These are phyloP conservation scores for Terfezia boudieri DNA, from an alignment of 495 filamentous ascomycete genomes.

Conservation along the genomic window DNA sequence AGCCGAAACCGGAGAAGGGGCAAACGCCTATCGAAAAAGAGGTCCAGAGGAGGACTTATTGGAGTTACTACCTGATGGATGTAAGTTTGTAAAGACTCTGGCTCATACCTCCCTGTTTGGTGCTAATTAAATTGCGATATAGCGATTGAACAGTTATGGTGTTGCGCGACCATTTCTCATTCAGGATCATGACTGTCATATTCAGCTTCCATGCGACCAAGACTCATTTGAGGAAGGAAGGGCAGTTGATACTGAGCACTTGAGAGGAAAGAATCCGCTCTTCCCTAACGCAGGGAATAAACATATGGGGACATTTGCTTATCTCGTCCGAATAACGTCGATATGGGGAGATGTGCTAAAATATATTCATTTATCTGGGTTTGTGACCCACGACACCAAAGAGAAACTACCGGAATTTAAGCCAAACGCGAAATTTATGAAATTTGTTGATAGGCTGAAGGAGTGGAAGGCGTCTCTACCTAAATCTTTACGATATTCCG, in stretches of 20 bases:
- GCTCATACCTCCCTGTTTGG: conserved; percentile 1
- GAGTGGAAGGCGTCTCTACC: conserved; percentile 14
- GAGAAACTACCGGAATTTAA: conserved; percentile 7
- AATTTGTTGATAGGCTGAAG: background rate
- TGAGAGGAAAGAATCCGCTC: conserved; percentile 13
- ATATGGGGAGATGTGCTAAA: conserved; percentile 19
- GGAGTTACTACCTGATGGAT: conserved; percentile 20
- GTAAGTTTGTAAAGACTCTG: conserved; percentile 8
- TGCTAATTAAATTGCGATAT: background rate
- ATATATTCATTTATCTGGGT: conserved; percentile 16
- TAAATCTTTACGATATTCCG: conserved; percentile 15
- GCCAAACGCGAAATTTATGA: background rate
- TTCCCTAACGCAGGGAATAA: conserved; percentile 5
- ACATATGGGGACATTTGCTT: conserved; percentile 18
- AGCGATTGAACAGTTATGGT: conserved; percentile 19
- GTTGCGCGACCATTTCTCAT: conserved; percentile 18
- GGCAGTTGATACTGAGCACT: conserved; percentile 14
- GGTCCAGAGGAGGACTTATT: conserved; percentile 16
- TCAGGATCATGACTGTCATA: conserved; percentile 18
- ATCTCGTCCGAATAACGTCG: conserved; percentile 14
- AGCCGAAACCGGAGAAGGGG: conserved; percentile 8
- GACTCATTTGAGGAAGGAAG: conserved; percentile 15
- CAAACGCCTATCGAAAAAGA: conserved; percentile 11
- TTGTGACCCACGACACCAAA: conserved; percentile 1
- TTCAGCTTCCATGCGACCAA: conserved; percentile 19